These are phyloP conservation scores for Anisodus tanguticus DNA, from an alignment of 257 asterid genomes.

Conservation along the genomic window DNA sequence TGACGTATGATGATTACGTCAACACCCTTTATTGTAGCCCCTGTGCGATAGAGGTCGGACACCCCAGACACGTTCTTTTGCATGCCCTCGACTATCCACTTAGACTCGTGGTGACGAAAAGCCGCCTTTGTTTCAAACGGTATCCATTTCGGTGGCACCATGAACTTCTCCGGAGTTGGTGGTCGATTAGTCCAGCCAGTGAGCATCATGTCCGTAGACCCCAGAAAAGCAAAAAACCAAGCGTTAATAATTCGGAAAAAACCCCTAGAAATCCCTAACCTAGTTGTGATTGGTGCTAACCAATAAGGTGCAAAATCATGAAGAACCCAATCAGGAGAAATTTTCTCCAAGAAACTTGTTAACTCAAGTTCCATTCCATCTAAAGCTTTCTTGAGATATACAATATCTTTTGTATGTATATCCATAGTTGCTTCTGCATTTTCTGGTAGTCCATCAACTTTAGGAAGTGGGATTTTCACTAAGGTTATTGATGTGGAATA, in stretches of 20 bases:
- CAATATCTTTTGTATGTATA: slow-evolving; percentile 36
- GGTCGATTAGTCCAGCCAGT: slow-evolving; percentile 15
- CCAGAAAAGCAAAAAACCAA: slow-evolving; percentile 30
- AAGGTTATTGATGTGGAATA: slow-evolving; percentile 38
- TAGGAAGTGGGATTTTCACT: slow-evolving; percentile 51
- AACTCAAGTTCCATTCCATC: slow-evolving; percentile 41
- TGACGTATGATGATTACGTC: slow-evolving; percentile 32
- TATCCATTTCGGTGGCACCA: slow-evolving; percentile 38
- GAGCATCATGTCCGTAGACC: slow-evolving; percentile 28
- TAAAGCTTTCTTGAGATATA: slow-evolving; percentile 41
- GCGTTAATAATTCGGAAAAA: slow-evolving; percentile 36
- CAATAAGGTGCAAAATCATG: slow-evolving; percentile 42
- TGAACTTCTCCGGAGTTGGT: slow-evolving; percentile 36
- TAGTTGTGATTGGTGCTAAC: slow-evolving; percentile 38
- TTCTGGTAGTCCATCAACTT: slow-evolving; percentile 33
- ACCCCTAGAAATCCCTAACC: slow-evolving; percentile 27
- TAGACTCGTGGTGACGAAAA: slow-evolving; percentile 34
- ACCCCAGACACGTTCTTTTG: slow-evolving; percentile 29
- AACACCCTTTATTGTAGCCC: background rate
- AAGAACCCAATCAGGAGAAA: slow-evolving; percentile 44
- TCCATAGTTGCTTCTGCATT: slow-evolving; percentile 46
- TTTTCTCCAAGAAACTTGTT: slow-evolving; percentile 33
- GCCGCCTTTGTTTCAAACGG: slow-evolving; percentile 41
- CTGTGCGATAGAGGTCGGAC: background rate
- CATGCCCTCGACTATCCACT: background rate